These are phyloP conservation scores for Psilocybe cubensis DNA, from an alignment of 768 basidiomycete genomes.

Conservation along the genomic window DNA sequence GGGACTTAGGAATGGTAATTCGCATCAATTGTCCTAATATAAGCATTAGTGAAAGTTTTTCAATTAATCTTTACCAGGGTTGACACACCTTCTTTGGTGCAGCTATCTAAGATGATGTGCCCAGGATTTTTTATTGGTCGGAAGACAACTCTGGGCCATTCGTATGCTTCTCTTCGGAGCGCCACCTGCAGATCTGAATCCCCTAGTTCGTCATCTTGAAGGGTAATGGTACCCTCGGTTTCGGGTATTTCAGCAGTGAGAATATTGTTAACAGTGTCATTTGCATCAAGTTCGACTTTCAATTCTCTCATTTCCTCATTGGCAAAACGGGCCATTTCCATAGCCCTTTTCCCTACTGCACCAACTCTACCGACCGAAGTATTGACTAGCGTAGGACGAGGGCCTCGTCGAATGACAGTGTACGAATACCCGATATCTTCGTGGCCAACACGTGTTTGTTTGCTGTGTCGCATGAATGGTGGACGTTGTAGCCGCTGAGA, in stretches of 20 bases:
- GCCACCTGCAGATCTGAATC: slow-evolving; percentile 48
- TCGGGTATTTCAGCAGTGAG: slow-evolving; percentile 3
- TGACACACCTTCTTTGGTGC: slow-evolving; percentile 75
- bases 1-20: slow-evolving; percentile 88
- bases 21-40: slow-evolving; percentile 89
- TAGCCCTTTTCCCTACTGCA: slow-evolving; percentile 50
- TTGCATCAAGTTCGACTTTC: slow-evolving; percentile 38
- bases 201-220: slow-evolving; percentile 12
- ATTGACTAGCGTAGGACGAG: slow-evolving; percentile 51
- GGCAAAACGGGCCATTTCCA: slow-evolving; percentile 35
- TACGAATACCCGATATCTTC: slow-evolving; percentile 92
- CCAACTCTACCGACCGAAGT: slow-evolving; percentile 55
- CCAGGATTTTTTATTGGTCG: slow-evolving; percentile 92
- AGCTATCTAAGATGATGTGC: slow-evolving; percentile 90
- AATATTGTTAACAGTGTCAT: slow-evolving; percentile 14
- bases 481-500: slow-evolving; percentile 89
- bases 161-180: slow-evolving; percentile 75
- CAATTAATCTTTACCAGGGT: neutral
- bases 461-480: slow-evolving; percentile 82
- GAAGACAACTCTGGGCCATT: slow-evolving; percentile 91
- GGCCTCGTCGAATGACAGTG: slow-evolving; percentile 82
- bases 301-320: slow-evolving; percentile 42
- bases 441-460: slow-evolving; percentile 83
- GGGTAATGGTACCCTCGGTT: slow-evolving; percentile 4
- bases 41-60: slow-evolving; percentile 1